A percentile compares a stretch with the other conserved stretches of the same genome.
Conservation (phyloP, 2,329 filamentous ascomycete genomes). For the Xylariales sp. region DNA sequence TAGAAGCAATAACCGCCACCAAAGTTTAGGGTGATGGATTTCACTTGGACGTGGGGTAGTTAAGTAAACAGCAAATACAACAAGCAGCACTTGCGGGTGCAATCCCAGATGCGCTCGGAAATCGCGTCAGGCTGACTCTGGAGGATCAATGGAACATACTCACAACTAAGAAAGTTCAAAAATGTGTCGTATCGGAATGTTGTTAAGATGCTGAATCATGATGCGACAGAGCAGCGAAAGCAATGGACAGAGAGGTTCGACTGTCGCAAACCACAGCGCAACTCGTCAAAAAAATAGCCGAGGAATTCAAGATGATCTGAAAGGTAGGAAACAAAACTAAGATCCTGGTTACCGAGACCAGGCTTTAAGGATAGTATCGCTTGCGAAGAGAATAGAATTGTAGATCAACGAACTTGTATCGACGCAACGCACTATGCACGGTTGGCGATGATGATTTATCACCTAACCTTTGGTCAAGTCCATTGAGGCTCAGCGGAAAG, state of each 20-base stretch:
- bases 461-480: not conserved
- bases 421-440: conserved; percentile 1
- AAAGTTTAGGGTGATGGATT: no score
- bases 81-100: no score
- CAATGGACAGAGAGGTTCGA: not conserved
- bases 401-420: not conserved
- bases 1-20: no score
- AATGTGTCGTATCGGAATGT: conserved; percentile 23
- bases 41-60: no score
- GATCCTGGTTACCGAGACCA: no score
- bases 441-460: conserved; percentile 6
- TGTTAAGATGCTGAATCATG: conserved; percentile 10
- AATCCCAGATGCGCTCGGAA: no score
- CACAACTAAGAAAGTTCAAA: conserved; percentile 37
- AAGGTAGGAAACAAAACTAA: no score
- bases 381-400: not conserved
- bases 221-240: conserved; percentile 15
- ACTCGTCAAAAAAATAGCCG: not conserved
- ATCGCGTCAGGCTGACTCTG: no score
- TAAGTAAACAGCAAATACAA: no score
- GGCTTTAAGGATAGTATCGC: not conserved
- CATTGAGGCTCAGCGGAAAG: not conserved
- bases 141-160: no score
- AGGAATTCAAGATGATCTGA: no score
- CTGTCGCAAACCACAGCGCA: conserved; percentile 7